Evolutionary conservation across 2,329 filamentous ascomycete species (phyloP).

Genomic region (Kalmusia sp.): DNA sequence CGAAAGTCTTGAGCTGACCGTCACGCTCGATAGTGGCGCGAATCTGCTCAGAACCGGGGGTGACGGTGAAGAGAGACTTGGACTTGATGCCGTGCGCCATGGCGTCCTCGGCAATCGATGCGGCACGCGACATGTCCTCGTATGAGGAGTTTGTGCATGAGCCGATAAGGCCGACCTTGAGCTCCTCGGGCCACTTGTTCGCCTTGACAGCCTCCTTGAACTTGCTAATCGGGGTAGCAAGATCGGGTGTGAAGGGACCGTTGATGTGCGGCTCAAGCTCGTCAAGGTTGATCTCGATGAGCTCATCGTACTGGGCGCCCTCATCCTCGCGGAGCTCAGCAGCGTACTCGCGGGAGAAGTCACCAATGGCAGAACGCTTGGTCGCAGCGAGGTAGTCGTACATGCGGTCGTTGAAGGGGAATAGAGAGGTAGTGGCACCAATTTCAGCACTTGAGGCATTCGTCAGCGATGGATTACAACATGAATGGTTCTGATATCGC

Average conservation of each 20-base stretch:
- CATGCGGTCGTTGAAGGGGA: slow-evolving; percentile 98
- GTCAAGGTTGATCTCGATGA: slow-evolving; percentile 94
- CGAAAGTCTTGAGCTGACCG: slow-evolving; percentile 90
- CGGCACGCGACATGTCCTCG: slow-evolving; percentile 92
- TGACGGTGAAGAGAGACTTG: slow-evolving; percentile 92
- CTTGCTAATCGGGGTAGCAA: slow-evolving; percentile 97
- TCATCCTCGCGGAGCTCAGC: slow-evolving; percentile 86
- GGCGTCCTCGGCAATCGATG: slow-evolving; percentile 89
- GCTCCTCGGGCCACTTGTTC: slow-evolving; percentile 94
- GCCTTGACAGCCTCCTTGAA: slow-evolving; percentile 93
- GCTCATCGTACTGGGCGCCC: slow-evolving; percentile 91
- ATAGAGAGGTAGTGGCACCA: slow-evolving; percentile 88
- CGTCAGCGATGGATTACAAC: neutral
- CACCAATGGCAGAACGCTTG: slow-evolving; percentile 88
- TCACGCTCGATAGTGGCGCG: slow-evolving; percentile 69
- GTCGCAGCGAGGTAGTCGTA: slow-evolving; percentile 93
- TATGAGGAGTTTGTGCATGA: slow-evolving; percentile 95
- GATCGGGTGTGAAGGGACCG: slow-evolving; percentile 97
- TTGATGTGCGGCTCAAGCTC: slow-evolving; percentile 98
- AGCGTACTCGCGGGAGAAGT: slow-evolving; percentile 85
- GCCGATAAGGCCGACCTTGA: slow-evolving; percentile 96
- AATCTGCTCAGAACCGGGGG: slow-evolving; percentile 96
- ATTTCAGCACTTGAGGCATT: slow-evolving; percentile 59
- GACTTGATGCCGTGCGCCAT: slow-evolving; percentile 92
- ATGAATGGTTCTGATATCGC: neutral